Conservation (phyloP, 768 basidiomycete genomes). For the Russula sp. region DNA sequence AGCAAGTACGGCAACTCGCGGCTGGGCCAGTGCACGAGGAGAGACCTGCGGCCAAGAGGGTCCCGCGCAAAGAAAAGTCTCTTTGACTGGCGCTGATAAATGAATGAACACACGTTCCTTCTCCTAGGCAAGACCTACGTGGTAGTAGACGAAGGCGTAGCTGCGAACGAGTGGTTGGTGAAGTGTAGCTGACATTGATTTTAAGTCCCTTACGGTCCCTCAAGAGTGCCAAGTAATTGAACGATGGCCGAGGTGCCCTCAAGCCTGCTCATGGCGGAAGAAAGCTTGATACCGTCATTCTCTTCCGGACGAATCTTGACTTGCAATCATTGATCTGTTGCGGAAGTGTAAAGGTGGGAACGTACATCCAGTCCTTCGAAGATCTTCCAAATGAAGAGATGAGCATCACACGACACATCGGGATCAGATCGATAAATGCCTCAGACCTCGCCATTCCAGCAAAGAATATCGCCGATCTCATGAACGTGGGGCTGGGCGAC, state of each 20-base stretch:
- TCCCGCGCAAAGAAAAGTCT: slow-evolving; percentile 72
- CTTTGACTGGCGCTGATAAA: slow-evolving; percentile 36
- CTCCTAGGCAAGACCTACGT: slow-evolving; percentile 40
- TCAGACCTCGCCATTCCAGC: slow-evolving; percentile 82
- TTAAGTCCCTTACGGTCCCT: slow-evolving; percentile 67
- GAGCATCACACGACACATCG: not conserved
- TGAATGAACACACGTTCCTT: not conserved
- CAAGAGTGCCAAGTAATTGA: slow-evolving; percentile 51
- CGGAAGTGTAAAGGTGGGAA: not conserved
- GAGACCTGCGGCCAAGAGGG: slow-evolving; percentile 81
- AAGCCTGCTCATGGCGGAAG: slow-evolving; percentile 30
- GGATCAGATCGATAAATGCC: not conserved
- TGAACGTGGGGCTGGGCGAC: slow-evolving; percentile 62
- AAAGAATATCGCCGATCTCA: slow-evolving; percentile 53
- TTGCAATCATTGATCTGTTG: not conserved
- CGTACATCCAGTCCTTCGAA: slow-evolving; percentile 77
- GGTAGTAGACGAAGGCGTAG: slow-evolving; percentile 77
- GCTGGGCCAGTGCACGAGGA: slow-evolving; percentile 62
- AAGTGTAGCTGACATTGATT: not conserved
- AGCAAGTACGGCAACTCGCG: slow-evolving; percentile 45
- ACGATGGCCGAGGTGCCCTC: slow-evolving; percentile 39
- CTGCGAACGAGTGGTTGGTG: slow-evolving; percentile 33
- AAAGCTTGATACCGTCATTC: slow-evolving; percentile 65
- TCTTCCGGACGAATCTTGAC: slow-evolving; percentile 50
- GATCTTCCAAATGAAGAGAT: slow-evolving; percentile 35